Evolutionary conservation across 495 filamentous ascomycete species (phyloP), one percentile per base, ranked within the genome.

Genomic region (Hypoxylon trugodes): DNA sequence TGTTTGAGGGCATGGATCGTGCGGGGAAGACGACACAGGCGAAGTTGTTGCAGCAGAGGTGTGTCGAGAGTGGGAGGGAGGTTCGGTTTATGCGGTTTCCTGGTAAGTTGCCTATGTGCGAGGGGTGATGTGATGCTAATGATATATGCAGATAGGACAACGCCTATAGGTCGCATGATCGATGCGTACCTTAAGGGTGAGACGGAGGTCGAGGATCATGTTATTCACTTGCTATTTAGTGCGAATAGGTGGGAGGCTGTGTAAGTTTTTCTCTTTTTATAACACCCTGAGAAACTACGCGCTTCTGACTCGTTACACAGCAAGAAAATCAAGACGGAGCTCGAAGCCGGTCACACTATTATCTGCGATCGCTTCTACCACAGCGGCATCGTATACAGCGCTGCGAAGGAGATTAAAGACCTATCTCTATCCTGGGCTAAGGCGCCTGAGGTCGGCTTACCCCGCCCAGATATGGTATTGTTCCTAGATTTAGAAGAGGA

Each of bases 1-100:
- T 95, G 13, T 87, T 98, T 54, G 95, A 98, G 77, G 95, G 95
- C 21, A 85, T 98, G 50, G 95, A 98, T 71, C 89, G 92, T 56
- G 90, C 93, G 32, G 95, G 95, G 35, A 98, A 98, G 82, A 95
- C 93, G 3, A 97, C 94, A 25, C 95, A 98, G 81, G 93, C 91
- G 65, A 83, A 89, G 55, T 80, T 86, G 50, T 79, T 98, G 50
- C 87, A 73, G 75, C 84, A 69, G 81, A 75, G 59, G 79, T 96
- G 61, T 74, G 85, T 76, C 66, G 80, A 61, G 69, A 80, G 69
- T 25, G 90, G 90, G 1, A 81, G 83, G 19, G 75, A 80, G 30
- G 90, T 92, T 22, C 86, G 86, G 69, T 85, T 89, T 59, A 82
- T 97, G 79, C 82, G 92, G 49, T 98, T 98, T 76, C 95, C 95